These are phyloP conservation scores for Ophiocordyceps camponoti-floridani DNA, from an alignment of 2,329 filamentous ascomycete genomes.

Conservation along the genomic window DNA sequence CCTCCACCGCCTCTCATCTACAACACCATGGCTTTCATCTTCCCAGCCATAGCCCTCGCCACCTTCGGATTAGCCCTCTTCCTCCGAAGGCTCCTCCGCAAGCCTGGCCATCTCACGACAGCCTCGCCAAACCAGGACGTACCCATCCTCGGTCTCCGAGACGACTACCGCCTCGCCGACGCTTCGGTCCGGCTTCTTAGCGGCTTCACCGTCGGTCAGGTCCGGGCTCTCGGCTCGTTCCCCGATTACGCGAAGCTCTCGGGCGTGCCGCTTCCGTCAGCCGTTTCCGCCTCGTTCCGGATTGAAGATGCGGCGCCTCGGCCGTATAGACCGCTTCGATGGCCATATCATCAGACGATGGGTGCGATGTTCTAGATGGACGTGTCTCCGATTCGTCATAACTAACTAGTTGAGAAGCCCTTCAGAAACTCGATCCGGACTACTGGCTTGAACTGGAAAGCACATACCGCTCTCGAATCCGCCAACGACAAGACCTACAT, in stretches of 20 bases:
- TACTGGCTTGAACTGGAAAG: slow-evolving; percentile 83
- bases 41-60: too few species aligned
- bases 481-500: slow-evolving; percentile 49
- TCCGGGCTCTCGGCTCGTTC: slow-evolving; percentile 53
- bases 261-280: slow-evolving; percentile 48
- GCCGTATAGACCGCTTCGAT: slow-evolving; percentile 62
- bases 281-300: slow-evolving; percentile 46
- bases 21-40: too few species aligned
- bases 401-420: too few species aligned
- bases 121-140: too few species aligned
- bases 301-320: slow-evolving; percentile 49
- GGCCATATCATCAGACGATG: slow-evolving; percentile 78
- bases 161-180: slow-evolving; percentile 12
- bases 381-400: too few species aligned
- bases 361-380: slow-evolving; percentile 25
- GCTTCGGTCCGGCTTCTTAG: slow-evolving; percentile 36
- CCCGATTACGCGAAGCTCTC: slow-evolving; percentile 58
- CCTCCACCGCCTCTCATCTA: too few species aligned
- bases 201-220: slow-evolving; percentile 49
- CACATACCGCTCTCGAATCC: slow-evolving; percentile 49
- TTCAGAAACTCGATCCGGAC: slow-evolving; percentile 61
- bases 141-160: too few species aligned
- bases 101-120: too few species aligned
- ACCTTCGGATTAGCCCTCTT: too few species aligned
- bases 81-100: too few species aligned